Evolutionary conservation across 2,329 filamentous ascomycete species (phyloP), one percentile per base, ranked within the genome.

Genomic region (Paecilomyces variotii): DNA sequence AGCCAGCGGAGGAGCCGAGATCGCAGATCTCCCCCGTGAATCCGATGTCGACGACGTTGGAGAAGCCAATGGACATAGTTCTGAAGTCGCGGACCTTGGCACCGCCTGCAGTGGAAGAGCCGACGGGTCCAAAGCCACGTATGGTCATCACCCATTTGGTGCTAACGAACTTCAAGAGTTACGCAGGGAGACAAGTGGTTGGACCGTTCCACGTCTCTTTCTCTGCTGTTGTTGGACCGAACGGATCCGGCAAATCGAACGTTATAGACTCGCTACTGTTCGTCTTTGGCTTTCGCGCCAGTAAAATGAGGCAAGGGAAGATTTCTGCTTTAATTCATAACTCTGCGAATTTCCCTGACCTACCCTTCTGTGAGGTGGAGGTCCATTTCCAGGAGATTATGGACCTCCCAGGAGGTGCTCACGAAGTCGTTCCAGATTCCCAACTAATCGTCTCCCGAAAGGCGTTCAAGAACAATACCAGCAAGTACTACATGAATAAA

Each of bases 241-340:
- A 99, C 72, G 94, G 94, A 61, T 99, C 94, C 9, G 94, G 94
- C 60, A 99, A 99, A 74, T 97, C 94, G 25, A 99, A 99, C 68
- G 95, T 99, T 62, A 99, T 99, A 70, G 94, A 99, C 75, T 97
- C 94, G 1, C 79, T 99, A 28, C 84, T 99, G 0, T 99, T 99
- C 69, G 94, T 99, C n/a, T 99, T 99, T 71, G 94, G 95, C 57
- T 99, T 99, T 79, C 87, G 94, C 60, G 94, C 94, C 50, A 97
- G 93, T 81, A 99, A 99, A 78, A 99, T 99, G 94, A 85, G 94
- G 69, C 94, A 99, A 74, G 94, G 94, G 69, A 99, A 99, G 78
- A 91, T 99, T 54, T 99, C 94, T 0, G 94, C 94, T 3, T 79
- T 99, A 54, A 99, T 99, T 65, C 94, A 99, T 78, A 99, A 97